Percentiles rank a stretch among this genome's conserved stretches.
phyloP scores from a whole-genome alignment of 2,329 filamentous ascomycete species.

The Hypoxylon sp. region DNA sequence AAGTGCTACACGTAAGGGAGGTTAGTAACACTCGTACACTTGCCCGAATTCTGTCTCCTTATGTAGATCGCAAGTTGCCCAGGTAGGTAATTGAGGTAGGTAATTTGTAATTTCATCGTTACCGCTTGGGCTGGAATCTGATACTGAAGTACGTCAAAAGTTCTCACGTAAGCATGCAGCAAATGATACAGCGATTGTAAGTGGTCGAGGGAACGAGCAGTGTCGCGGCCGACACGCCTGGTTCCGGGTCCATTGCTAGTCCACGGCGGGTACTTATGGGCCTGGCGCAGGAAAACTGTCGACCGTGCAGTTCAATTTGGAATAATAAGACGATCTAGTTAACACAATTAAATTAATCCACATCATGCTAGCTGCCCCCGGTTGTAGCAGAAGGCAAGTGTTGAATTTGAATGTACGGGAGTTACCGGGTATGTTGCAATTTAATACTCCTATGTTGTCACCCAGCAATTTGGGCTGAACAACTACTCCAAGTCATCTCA shows the following conservation, averaged over 20 bases:
- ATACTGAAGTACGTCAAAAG: background rate
- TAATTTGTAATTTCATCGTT: no score
- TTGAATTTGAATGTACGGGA: background rate
- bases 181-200: background rate
- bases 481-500: no score
- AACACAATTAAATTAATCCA: background rate
- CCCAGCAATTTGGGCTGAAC: no score
- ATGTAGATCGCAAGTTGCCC: background rate
- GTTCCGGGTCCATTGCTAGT: background rate
- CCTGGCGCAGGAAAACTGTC: background rate
- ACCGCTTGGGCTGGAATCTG: background rate
- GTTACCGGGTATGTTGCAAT: background rate
- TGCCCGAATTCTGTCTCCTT: background rate
- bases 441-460: background rate
- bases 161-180: constrained; percentile 1
- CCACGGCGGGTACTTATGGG: no score
- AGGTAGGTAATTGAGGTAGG: no score
- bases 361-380: background rate
- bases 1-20: background rate
- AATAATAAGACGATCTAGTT: background rate
- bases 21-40: background rate
- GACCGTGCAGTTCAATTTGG: background rate
- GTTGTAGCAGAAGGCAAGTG: background rate
- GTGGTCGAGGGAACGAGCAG: background rate
- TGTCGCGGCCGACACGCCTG: background rate